Conservation (phyloP, 192 early-diverging fungal genomes). For the Chytriomyces sp. region DNA sequence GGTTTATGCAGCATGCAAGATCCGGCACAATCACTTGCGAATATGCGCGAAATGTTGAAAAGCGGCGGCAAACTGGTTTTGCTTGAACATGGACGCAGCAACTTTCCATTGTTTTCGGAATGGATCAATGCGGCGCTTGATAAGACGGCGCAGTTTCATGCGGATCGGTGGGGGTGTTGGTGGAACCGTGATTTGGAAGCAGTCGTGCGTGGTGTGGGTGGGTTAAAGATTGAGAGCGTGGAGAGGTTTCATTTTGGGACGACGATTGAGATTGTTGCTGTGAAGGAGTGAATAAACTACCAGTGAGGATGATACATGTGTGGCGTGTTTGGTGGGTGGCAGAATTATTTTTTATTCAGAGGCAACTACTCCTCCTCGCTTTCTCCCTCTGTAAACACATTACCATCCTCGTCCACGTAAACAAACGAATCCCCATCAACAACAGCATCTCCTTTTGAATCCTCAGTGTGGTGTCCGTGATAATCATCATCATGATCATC, state of each 20-base stretch:
- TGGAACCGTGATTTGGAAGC: constrained; percentile 68
- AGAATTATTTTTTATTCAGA: no score
- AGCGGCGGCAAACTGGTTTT: constrained; percentile 57
- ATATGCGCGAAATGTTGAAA: constrained; percentile 52
- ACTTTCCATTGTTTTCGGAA: constrained; percentile 35
- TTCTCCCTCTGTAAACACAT: constrained; percentile 14
- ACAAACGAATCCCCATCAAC: constrained; percentile 3
- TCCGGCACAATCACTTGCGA: constrained; percentile 57
- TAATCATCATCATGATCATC: constrained; percentile 37
- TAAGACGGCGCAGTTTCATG: constrained; percentile 62
- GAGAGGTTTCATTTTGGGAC: constrained; percentile 70
- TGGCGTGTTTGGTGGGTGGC: no score
- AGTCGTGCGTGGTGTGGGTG: constrained; percentile 56
- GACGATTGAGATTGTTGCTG: constrained; percentile 62
- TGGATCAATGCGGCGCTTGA: constrained; percentile 66
- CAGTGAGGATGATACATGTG: background rate
- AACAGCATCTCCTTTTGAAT: background rate
- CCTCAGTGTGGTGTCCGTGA: background rate
- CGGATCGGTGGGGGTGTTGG: constrained; percentile 72
- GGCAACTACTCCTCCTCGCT: no score
- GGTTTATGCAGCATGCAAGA: constrained; percentile 66
- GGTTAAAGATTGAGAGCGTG: constrained; percentile 55
- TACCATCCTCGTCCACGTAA: constrained; percentile 30
- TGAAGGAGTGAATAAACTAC: background rate
- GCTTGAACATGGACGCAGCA: constrained; percentile 66